Evolutionary conservation across 345 rosid species (phyloP).

Genomic region (Populus alba): DNA sequence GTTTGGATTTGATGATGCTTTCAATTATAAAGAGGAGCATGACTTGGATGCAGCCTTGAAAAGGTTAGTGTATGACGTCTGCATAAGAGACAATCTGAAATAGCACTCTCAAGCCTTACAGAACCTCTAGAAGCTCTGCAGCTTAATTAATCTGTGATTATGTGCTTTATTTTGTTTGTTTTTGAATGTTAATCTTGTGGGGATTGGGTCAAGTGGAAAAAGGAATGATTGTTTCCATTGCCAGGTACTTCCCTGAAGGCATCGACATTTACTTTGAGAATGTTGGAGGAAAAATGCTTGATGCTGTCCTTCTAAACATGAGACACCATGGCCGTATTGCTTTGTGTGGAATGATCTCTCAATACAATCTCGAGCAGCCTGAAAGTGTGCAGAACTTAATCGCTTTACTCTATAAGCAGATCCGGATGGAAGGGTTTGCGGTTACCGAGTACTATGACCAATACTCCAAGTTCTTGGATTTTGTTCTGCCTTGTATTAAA

Average conservation of each 20-base stretch:
- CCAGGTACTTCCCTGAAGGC: conserved; percentile 56
- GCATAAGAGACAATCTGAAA: no score
- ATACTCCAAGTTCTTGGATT: conserved; percentile 21
- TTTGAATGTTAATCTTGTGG: no score
- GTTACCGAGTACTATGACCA: conserved; percentile 3
- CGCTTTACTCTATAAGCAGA: neutral
- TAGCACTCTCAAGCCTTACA: no score
- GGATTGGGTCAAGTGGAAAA: no score
- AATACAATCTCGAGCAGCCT: conserved; percentile 40
- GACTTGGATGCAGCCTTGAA: conserved; percentile 43
- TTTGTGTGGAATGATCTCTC: conserved; percentile 58
- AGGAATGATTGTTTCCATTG: neutral
- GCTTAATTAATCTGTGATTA: no score
- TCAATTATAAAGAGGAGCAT: conserved; percentile 52
- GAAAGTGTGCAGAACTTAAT: conserved; percentile 23
- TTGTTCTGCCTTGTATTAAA: conserved; percentile 14
- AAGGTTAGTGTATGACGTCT: conserved; percentile 26
- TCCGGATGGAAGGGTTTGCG: conserved; percentile 20
- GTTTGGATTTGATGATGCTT: conserved; percentile 58
- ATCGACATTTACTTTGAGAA: conserved; percentile 57
- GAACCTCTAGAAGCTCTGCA: no score
- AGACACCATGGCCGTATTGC: conserved; percentile 39
- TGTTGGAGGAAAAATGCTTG: conserved; percentile 57
- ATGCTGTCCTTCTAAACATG: conserved; percentile 52
- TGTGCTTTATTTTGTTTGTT: no score